Percentiles rank a stretch among this genome's conserved stretches.
phyloP scores from a whole-genome alignment of 2,329 filamentous ascomycete genomes.

The Basipetospora chlamydospora region DNA sequence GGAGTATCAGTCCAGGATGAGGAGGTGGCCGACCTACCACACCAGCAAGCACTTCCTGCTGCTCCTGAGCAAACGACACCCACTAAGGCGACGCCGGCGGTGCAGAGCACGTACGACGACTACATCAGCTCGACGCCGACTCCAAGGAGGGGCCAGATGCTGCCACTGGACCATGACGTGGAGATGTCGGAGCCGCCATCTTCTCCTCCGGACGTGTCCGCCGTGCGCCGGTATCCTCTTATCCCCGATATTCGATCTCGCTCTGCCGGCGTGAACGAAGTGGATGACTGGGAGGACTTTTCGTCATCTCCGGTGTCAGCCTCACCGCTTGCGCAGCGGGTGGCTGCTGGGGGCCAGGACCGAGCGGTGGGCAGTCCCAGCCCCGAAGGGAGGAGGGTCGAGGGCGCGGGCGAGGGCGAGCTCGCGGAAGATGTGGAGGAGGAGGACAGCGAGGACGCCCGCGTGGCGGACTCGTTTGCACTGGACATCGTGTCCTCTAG shows the following conservation, averaged over 20 bases:
- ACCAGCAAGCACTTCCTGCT: too few relatives aligned
- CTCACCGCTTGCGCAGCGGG: slow-evolving; percentile 24
- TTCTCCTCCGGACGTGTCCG: slow-evolving; percentile 34
- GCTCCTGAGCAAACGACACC: slow-evolving; percentile 11
- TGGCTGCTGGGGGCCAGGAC: background rate
- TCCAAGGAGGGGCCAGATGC: slow-evolving; percentile 37
- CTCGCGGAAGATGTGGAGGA: slow-evolving; percentile 5
- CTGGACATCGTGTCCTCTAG: slow-evolving; percentile 17
- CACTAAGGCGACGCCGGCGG: slow-evolving; percentile 30
- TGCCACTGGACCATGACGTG: slow-evolving; percentile 30
- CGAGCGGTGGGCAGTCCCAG: background rate
- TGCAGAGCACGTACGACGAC: slow-evolving; percentile 28
- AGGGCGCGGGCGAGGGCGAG: slow-evolving; percentile 1
- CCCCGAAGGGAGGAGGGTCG: background rate
- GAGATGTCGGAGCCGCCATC: slow-evolving; percentile 40
- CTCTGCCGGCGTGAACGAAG: slow-evolving; percentile 23
- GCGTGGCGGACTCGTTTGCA: slow-evolving; percentile 5
- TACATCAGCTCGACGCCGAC: slow-evolving; percentile 46
- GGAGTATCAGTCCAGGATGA: background rate
- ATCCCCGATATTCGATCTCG: slow-evolving; percentile 36
- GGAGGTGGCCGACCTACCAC: background rate
- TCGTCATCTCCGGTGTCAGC: slow-evolving; percentile 32
- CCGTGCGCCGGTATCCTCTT: slow-evolving; percentile 33
- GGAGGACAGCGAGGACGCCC: slow-evolving; percentile 1
- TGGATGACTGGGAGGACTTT: slow-evolving; percentile 38